A percentile compares a stretch with the other conserved stretches of the same genome.
phyloP scores from a whole-genome alignment of 2,329 filamentous ascomycete species.

The Paramyrothecium roridum region DNA sequence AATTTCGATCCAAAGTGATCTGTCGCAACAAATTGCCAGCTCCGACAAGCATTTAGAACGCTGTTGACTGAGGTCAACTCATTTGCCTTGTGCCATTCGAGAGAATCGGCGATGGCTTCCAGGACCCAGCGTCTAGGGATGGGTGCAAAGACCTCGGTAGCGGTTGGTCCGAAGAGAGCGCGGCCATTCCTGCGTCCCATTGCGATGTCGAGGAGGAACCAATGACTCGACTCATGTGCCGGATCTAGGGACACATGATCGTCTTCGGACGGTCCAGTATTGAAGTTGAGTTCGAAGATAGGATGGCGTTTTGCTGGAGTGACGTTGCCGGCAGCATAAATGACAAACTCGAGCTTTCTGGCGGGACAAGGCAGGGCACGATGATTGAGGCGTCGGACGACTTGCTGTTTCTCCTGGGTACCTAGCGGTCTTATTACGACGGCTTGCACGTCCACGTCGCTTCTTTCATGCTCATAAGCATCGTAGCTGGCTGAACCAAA shows the following conservation, averaged over 20 bases:
- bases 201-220: conserved; percentile 8
- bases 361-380: conserved; percentile 1
- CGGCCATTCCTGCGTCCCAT: conserved; percentile 5
- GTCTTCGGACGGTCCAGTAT: conserved; percentile 4
- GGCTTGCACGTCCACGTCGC: conserved; percentile 9
- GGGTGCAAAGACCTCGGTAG: not conserved
- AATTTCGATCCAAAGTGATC: not conserved
- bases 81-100: conserved; percentile 7
- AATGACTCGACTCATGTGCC: conserved; percentile 4
- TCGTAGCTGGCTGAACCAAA: conserved; percentile 9
- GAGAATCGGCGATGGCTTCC: conserved; percentile 2
- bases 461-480: conserved; percentile 3
- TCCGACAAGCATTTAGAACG: conserved; percentile 8
- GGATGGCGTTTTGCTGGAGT: conserved; percentile 3
- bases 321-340: conserved; percentile 1
- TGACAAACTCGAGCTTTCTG: conserved; percentile 8
- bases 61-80: not conserved
- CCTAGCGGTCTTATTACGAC: not conserved
- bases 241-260: conserved; percentile 7
- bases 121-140: conserved; percentile 1
- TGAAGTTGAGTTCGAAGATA: conserved; percentile 7
- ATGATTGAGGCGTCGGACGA: not conserved
- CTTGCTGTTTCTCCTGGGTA: not conserved
- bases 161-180: not conserved
- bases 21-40: not conserved